A percentile compares a stretch with the other conserved stretches of the same genome.
Evolutionary conservation across 495 filamentous ascomycete genomes (phyloP).

Genomic region (Rhypophila decipiens): DNA sequence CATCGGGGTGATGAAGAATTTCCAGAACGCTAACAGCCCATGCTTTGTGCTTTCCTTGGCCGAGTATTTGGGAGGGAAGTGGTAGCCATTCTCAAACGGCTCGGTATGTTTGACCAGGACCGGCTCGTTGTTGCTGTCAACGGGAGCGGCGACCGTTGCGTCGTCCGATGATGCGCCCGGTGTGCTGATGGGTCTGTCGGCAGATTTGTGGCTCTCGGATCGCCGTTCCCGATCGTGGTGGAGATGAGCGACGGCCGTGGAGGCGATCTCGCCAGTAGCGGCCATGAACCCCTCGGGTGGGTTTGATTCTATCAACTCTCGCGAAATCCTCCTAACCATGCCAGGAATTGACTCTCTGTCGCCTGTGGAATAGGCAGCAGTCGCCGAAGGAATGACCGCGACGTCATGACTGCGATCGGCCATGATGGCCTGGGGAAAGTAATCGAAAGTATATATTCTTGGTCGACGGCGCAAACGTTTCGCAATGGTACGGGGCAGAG

Average conservation of each 20-base stretch:
- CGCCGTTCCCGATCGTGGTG: background rate
- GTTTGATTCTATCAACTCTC: conserved; percentile 40
- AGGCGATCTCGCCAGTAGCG: conserved; percentile 39
- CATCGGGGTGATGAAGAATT: conserved; percentile 53
- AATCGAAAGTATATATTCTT: too few relatives aligned
- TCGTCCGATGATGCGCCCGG: conserved; percentile 10
- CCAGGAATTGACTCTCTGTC: conserved; percentile 11
- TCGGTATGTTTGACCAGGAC: conserved; percentile 4
- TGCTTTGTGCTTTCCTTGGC: conserved; percentile 52
- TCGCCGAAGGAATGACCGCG: background rate
- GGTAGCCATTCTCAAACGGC: conserved; percentile 54
- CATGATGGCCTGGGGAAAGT: too few relatives aligned
- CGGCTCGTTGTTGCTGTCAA: background rate
- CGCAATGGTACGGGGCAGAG: too few relatives aligned
- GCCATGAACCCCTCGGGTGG: conserved; percentile 49
- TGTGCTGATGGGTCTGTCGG: background rate
- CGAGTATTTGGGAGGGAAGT: conserved; percentile 61
- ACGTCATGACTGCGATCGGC: background rate
- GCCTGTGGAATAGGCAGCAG: background rate
- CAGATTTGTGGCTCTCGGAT: background rate
- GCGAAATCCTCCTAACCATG: conserved; percentile 35
- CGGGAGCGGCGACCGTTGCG: conserved; percentile 3
- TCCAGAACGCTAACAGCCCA: conserved; percentile 50
- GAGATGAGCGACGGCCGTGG: conserved; percentile 11
- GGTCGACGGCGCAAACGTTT: too few relatives aligned